Evolutionary conservation across 441 rosid species (phyloP).

Genomic region (Monsonia emarginata): DNA sequence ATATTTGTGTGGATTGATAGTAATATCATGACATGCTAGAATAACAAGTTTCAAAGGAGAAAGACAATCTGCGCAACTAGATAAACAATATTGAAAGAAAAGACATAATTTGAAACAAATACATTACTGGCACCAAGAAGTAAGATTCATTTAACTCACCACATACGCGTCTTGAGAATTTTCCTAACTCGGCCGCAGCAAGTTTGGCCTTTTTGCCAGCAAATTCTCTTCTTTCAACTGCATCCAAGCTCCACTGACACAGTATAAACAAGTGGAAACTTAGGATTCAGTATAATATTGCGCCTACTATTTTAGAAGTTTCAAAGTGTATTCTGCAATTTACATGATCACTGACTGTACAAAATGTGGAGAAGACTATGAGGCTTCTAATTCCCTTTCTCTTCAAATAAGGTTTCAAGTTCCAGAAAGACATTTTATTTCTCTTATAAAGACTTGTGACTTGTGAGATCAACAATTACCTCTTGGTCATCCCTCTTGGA

Average conservation of each 20-base stretch:
- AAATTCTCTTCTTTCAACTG: constrained; percentile 66
- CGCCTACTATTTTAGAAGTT: not conserved
- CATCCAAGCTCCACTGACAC: constrained; percentile 68
- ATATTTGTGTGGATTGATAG: not conserved
- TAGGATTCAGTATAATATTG: not conserved
- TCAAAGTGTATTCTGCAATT: not conserved
- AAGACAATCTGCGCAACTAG: not conserved
- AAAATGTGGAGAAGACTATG: not conserved
- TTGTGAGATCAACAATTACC: constrained; percentile 23
- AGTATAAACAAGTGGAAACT: not conserved
- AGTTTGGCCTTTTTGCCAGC: constrained; percentile 87
- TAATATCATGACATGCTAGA: not conserved
- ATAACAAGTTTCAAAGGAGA: not conserved
- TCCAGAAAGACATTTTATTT: not conserved
- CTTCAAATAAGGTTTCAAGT: not conserved
- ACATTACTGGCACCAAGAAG: constrained; percentile 1
- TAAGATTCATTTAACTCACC: constrained; percentile 35
- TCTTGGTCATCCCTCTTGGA: constrained; percentile 69
- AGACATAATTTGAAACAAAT: not conserved
- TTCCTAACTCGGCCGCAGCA: constrained; percentile 82
- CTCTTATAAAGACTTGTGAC: not conserved
- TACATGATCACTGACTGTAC: not conserved
- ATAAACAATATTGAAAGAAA: not conserved
- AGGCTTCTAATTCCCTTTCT: not conserved
- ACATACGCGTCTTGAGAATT: constrained; percentile 58